These are phyloP conservation scores for Platanthera guangdongensis DNA, from an alignment of 106 monocot genomes.

Conservation along the genomic window DNA sequence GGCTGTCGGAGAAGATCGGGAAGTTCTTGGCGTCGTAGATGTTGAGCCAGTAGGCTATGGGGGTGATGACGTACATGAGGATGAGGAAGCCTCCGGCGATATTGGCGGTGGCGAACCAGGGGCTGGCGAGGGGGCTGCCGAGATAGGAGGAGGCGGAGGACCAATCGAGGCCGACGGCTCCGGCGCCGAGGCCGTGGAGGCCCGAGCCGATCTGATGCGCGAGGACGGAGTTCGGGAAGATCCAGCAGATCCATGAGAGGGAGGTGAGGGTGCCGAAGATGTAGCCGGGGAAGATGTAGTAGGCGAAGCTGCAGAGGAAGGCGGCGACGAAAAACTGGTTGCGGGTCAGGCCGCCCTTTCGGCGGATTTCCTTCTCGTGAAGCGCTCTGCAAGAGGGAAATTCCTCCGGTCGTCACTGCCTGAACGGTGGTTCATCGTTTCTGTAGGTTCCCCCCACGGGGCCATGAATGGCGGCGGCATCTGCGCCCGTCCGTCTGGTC, in stretches of 20 bases:
- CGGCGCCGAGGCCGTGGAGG: slow-evolving; percentile 62
- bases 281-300: slow-evolving; percentile 77
- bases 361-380: slow-evolving; percentile 67
- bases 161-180: slow-evolving; percentile 80
- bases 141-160: slow-evolving; percentile 71
- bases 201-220: slow-evolving; percentile 88
- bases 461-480: too few species aligned
- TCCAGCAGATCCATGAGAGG: slow-evolving; percentile 82
- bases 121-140: slow-evolving; percentile 82
- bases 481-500: too few species aligned
- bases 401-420: too few species aligned
- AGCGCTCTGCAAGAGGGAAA: slow-evolving; percentile 42
- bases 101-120: slow-evolving; percentile 87
- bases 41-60: slow-evolving; percentile 65
- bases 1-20: slow-evolving; percentile 74
- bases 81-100: slow-evolving; percentile 55
- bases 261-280: slow-evolving; percentile 81
- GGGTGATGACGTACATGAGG: slow-evolving; percentile 68
- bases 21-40: slow-evolving; percentile 66
- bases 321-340: slow-evolving; percentile 83
- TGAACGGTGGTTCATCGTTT: too few species aligned
- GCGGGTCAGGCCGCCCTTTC: slow-evolving; percentile 38
- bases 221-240: slow-evolving; percentile 57
- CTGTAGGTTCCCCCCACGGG: too few species aligned
- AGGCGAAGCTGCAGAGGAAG: slow-evolving; percentile 85